Base-by-base conservation (phyloP, 371 early-diverging fungal species). In the Mortierella sp. region DNA sequence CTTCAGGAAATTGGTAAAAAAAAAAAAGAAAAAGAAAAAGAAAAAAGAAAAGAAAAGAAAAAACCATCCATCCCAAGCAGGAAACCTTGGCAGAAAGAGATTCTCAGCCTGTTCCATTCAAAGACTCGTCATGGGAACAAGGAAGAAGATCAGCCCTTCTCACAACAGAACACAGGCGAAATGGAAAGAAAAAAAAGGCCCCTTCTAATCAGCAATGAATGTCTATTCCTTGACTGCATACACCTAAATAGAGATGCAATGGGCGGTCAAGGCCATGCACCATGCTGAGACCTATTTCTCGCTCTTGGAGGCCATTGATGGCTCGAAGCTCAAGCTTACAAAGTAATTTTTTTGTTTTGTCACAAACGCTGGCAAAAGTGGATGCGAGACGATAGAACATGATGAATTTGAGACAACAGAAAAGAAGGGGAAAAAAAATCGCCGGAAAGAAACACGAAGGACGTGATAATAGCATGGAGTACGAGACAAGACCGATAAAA, bases 251-350 rank as follows among this genome's bases (percentile, higher is more conserved):
- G 93, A 95, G 86, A 93, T 90, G 88, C 96, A 95, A 79, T 95
- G 96, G 96, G 96, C 94, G 62, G 95, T 96, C 84, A 94, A 94
- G 88, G 95, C 97, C 46, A 88, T 94, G 88, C 94, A 94, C 72
- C 96, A 97, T 75, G 96, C 97, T 46, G 97, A 97, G 74, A 94
- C 95, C 15, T 96, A 94, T 82, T 93, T 92, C 86, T 91, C 91
- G 50, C 84, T 97, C 66, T 85, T 97, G 59, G 81, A 85, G 30
- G 61, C 84, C 29, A 82, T 93, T 30, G 94, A 92, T 53, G 86
- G 88, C 44, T 80, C 84, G 45, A 90, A 89, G 66, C 85, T 37
- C 57, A 57, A 16, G 7, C 18, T n/a, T 26, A 29, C 4, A 5
- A 57, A 29, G 56, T 19, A 15, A 57, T 29, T 21, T 50, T 50